These are phyloP conservation scores for Fraxinus americana DNA, from an alignment of 257 asterid genomes.

Conservation along the genomic window DNA sequence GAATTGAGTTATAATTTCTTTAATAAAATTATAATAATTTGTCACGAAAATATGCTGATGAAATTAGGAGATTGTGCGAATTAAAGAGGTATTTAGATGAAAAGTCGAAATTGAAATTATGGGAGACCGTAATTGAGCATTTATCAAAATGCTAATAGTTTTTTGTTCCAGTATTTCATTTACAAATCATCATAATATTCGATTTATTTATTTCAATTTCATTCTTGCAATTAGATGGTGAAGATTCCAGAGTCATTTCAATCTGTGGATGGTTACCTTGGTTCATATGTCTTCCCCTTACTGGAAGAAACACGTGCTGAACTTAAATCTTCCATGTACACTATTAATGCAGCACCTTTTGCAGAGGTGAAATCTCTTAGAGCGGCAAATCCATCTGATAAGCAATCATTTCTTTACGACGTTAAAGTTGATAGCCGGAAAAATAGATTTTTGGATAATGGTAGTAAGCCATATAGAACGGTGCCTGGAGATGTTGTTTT, in stretches of 20 bases:
- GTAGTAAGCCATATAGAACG: constrained; percentile 44
- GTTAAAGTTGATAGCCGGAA: constrained; percentile 41
- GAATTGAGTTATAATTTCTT: not conserved
- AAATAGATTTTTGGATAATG: constrained; percentile 35
- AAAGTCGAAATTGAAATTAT: too few relatives aligned
- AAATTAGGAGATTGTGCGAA: not conserved
- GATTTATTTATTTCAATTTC: not conserved
- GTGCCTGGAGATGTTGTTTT: constrained; percentile 56
- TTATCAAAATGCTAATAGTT: too few relatives aligned
- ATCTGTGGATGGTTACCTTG: constrained; percentile 39
- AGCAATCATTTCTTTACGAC: not conserved
- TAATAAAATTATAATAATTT: too few relatives aligned
- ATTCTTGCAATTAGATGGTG: constrained; percentile 40
- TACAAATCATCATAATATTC: not conserved
- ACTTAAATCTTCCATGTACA: constrained; percentile 49
- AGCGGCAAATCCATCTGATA: not conserved
- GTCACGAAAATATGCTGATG: too few relatives aligned
- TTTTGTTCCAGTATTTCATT: too few relatives aligned
- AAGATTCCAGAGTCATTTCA: constrained; percentile 47
- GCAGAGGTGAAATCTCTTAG: constrained; percentile 39
- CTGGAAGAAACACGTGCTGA: constrained; percentile 62
- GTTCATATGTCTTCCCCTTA: constrained; percentile 46
- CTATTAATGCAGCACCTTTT: constrained; percentile 45
- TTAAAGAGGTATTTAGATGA: not conserved
- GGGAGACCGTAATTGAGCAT: too few relatives aligned